Conservation (phyloP, 495 filamentous ascomycete genomes). For the Arthonia radiata region DNA sequence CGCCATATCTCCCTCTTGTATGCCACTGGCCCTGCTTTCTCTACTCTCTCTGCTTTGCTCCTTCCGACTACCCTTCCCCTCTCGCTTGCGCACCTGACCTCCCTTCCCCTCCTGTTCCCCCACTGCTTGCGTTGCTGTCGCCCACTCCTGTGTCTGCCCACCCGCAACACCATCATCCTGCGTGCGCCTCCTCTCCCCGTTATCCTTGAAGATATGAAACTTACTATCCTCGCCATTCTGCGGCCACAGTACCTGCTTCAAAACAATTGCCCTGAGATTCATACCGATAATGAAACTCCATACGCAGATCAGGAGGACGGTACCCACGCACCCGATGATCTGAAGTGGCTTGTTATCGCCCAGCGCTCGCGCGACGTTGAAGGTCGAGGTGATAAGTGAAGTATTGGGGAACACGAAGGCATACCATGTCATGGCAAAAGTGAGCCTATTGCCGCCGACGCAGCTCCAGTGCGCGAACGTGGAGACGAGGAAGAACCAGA, state of each 20-base stretch:
- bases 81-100: no score
- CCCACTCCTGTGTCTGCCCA: no score
- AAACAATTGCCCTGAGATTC: constrained; percentile 44
- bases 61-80: no score
- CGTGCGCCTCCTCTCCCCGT: no score
- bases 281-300: constrained; percentile 43
- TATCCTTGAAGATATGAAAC: no score
- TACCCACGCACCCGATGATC: constrained; percentile 42
- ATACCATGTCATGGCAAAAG: constrained; percentile 74
- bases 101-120: no score
- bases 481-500: constrained; percentile 70
- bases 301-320: constrained; percentile 32
- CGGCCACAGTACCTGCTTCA: constrained; percentile 45
- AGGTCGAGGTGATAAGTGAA: constrained; percentile 45
- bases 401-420: constrained; percentile 78
- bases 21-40: no score
- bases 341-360: constrained; percentile 32
- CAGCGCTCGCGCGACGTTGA: constrained; percentile 43
- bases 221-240: constrained; percentile 42
- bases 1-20: no score
- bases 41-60: no score
- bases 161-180: no score
- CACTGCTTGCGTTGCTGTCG: no score
- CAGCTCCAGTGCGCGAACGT: constrained; percentile 56
- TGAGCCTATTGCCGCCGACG: constrained; percentile 30